Evolutionary conservation across 257 asterid genomes (phyloP).

Genomic region (Rubia yunnanensis): DNA sequence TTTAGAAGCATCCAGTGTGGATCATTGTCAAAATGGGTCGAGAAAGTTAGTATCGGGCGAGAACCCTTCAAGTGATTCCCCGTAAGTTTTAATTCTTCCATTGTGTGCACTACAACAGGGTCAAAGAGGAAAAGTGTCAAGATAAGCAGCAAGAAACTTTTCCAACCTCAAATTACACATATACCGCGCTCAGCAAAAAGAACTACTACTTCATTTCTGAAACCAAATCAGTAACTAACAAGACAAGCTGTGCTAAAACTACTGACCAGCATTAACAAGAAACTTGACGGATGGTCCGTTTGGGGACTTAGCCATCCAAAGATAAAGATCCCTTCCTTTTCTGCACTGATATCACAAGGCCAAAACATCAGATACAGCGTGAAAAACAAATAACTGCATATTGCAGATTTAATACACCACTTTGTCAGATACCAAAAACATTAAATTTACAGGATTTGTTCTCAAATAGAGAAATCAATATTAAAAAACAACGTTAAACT

Average conservation of each 20-base stretch:
- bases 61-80: slow-evolving; percentile 65
- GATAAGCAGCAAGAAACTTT: background rate
- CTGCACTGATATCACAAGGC: slow-evolving; percentile 57
- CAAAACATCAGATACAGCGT: background rate
- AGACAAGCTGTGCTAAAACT: slow-evolving; percentile 1
- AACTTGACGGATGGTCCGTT: slow-evolving; percentile 94
- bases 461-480: background rate
- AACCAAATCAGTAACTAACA: background rate
- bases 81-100: slow-evolving; percentile 95
- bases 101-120: slow-evolving; percentile 64
- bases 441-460: background rate
- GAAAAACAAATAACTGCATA: background rate
- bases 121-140: background rate
- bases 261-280: slow-evolving; percentile 81
- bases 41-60: slow-evolving; percentile 33
- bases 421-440: background rate
- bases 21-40: slow-evolving; percentile 22
- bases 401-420: background rate
- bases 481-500: background rate
- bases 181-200: background rate
- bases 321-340: slow-evolving; percentile 86
- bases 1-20: slow-evolving; percentile 31
- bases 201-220: background rate
- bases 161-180: background rate
- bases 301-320: slow-evolving; percentile 97